Percentiles rank a stretch among this genome's conserved stretches.
Conservation (phyloP, 2,329 filamentous ascomycete species). For the Fusarium sp. region DNA sequence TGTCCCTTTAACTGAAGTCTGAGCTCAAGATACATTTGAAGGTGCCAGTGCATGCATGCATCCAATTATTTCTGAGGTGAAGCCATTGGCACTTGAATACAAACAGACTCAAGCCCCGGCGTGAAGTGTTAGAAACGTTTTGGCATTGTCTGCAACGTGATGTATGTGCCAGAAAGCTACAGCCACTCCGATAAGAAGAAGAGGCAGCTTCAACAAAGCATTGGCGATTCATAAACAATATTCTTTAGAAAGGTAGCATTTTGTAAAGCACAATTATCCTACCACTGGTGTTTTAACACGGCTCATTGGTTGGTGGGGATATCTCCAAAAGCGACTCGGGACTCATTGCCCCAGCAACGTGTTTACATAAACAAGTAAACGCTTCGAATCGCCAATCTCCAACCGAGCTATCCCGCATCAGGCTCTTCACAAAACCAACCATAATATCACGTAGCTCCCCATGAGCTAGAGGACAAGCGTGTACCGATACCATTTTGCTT, state of each 20-base stretch:
- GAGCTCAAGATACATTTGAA: too few relatives aligned
- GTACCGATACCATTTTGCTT: slow-evolving; percentile 7
- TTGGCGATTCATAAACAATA: background rate
- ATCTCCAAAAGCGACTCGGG: background rate
- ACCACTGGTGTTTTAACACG: too few relatives aligned
- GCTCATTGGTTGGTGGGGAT: slow-evolving; percentile 3
- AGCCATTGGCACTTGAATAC: background rate
- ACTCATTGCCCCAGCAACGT: slow-evolving; percentile 30
- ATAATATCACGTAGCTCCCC: slow-evolving; percentile 38
- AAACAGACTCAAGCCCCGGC: background rate
- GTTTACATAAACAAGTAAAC: slow-evolving; percentile 37
- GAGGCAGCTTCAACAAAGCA: background rate
- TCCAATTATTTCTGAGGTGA: background rate
- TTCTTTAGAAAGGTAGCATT: background rate
- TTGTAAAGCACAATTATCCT: background rate
- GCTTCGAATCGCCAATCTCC: slow-evolving; percentile 39
- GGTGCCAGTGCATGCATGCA: background rate
- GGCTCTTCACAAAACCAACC: slow-evolving; percentile 30
- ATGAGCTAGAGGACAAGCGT: slow-evolving; percentile 14
- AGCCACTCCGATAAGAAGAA: too few relatives aligned
- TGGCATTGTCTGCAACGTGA: background rate
- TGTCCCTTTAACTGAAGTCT: too few relatives aligned
- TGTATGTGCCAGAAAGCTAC: background rate
- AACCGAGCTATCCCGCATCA: slow-evolving; percentile 35
- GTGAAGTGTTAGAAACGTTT: background rate